A percentile compares a stretch with the other conserved stretches of the same genome.
phyloP scores from a whole-genome alignment of 2,329 filamentous ascomycete genomes.

The Colletotrichum gloeosporioides region DNA sequence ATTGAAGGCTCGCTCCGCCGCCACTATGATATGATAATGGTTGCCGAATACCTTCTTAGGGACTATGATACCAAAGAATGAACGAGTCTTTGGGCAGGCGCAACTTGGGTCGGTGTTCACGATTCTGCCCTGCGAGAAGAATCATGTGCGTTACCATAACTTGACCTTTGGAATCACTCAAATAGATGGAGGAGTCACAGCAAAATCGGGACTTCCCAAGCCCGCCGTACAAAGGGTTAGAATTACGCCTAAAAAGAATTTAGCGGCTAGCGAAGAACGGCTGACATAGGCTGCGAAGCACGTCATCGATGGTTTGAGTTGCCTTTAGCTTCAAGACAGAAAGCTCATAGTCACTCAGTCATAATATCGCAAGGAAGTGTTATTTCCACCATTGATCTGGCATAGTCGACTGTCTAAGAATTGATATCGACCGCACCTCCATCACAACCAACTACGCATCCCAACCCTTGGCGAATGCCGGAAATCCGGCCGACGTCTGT shows the following conservation, averaged over 20 bases:
- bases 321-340: neutral
- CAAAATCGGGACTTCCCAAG: neutral
- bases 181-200: neutral
- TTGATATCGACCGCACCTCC: neutral
- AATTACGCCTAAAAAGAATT: neutral
- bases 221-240: neutral
- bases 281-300: neutral
- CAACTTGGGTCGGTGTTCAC: neutral
- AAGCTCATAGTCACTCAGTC: accelerated
- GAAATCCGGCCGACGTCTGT: neutral
- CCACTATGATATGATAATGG: neutral
- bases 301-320: neutral
- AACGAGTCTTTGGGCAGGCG: neutral
- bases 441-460: neutral
- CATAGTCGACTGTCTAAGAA: neutral
- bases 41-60: neutral
- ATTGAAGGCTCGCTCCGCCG: neutral
- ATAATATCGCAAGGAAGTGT: accelerated
- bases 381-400: neutral
- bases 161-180: neutral
- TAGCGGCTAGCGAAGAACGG: neutral
- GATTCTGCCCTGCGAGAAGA: neutral
- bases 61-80: neutral
- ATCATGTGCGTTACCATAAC: neutral
- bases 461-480: neutral